Conservation (phyloP, 768 basidiomycete genomes). For the Phaeotremella fagi region DNA sequence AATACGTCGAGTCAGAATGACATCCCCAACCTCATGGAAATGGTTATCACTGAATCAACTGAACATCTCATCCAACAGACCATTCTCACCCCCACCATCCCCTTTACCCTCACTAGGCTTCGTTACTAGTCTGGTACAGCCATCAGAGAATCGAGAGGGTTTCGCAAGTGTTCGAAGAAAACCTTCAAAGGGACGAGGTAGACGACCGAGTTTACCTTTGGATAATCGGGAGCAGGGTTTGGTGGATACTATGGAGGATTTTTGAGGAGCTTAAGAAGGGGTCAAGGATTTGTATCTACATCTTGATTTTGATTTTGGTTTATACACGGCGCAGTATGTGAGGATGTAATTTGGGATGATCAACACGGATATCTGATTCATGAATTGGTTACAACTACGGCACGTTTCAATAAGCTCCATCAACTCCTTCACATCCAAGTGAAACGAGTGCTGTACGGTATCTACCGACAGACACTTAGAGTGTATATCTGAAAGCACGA, state of each 20-base stretch:
- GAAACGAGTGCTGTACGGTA: too few species aligned
- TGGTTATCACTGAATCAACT: background rate
- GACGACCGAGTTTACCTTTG: background rate
- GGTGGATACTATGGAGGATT: background rate
- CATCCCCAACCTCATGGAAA: background rate
- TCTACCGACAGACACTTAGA: too few species aligned
- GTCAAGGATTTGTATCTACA: background rate
- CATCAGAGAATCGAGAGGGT: background rate
- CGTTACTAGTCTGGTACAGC: background rate
- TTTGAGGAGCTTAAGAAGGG: background rate
- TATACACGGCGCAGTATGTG: too few species aligned
- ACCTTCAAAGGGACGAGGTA: background rate
- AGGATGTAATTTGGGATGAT: too few species aligned
- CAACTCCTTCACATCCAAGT: too few species aligned
- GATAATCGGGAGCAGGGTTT: too few species aligned
- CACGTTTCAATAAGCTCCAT: too few species aligned
- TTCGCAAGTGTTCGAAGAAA: background rate
- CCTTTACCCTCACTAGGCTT: background rate
- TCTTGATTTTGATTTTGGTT: too few species aligned
- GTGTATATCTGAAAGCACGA: too few species aligned
- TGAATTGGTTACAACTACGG: too few species aligned
- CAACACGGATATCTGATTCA: too few species aligned
- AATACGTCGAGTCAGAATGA: background rate
- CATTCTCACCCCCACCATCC: background rate
- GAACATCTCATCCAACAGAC: background rate